A percentile compares a stretch with the other conserved stretches of the same genome.
Conservation (phyloP, 2,329 filamentous ascomycete genomes). For the Fusarium avenaceum region DNA sequence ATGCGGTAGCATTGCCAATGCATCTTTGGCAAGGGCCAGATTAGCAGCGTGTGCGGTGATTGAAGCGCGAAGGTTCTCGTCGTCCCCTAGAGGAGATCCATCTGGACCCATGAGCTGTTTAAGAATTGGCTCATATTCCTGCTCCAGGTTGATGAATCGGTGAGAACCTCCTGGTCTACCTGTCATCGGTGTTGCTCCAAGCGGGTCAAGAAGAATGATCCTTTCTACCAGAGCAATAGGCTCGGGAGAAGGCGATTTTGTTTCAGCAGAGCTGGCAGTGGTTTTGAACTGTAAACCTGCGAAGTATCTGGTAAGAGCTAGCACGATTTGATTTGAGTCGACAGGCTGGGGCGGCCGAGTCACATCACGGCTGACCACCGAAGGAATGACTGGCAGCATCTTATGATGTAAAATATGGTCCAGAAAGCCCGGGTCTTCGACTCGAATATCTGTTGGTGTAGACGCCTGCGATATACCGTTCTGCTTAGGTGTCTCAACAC, state of each 20-base stretch:
- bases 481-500: conserved; percentile 11
- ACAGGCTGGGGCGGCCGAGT: conserved; percentile 56
- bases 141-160: conserved; percentile 89
- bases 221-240: conserved; percentile 79
- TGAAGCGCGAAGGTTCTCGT: conserved; percentile 47
- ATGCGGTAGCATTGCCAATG: conserved; percentile 81
- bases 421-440: conserved; percentile 53
- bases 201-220: conserved; percentile 87
- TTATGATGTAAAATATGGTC: conserved; percentile 52
- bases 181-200: conserved; percentile 84
- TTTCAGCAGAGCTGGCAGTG: conserved; percentile 1
- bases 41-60: conserved; percentile 73
- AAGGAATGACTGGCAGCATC: conserved; percentile 57
- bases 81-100: conserved; percentile 51
- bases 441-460: conserved; percentile 45
- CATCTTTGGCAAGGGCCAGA: conserved; percentile 76
- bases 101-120: conserved; percentile 65
- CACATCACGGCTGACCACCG: conserved; percentile 59
- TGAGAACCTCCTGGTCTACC: conserved; percentile 55
- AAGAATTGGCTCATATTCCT: conserved; percentile 82
- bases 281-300: conserved; percentile 70
- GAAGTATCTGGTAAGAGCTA: conserved; percentile 83
- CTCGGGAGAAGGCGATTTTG: conserved; percentile 57
- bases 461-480: conserved; percentile 37
- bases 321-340: conserved; percentile 72